These are phyloP conservation scores for Akanthomyces uredinophilus DNA, from an alignment of 2,329 filamentous ascomycete species.

Conservation along the genomic window DNA sequence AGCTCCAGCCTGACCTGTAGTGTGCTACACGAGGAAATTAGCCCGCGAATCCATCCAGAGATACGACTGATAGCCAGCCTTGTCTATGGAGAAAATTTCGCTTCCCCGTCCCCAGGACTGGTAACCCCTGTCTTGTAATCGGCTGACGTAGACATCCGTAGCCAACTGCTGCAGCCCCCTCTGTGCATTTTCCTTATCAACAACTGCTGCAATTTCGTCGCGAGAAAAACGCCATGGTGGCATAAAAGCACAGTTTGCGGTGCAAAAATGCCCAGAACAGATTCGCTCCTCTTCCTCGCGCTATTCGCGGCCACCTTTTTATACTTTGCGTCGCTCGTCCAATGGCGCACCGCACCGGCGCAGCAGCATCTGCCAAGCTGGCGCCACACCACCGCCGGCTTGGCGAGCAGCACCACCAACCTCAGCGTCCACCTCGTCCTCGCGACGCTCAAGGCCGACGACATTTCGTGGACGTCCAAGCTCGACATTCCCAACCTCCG, in stretches of 20 bases:
- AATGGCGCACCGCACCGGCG: neutral
- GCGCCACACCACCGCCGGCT: neutral
- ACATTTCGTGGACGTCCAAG: slow-evolving; percentile 27
- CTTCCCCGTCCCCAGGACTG: too few relatives aligned
- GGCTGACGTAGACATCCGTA: too few relatives aligned
- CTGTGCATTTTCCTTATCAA: too few relatives aligned
- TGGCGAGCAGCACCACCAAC: slow-evolving; percentile 15
- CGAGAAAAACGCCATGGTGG: too few relatives aligned
- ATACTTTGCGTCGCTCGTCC: neutral
- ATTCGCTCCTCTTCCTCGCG: neutral
- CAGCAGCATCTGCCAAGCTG: neutral
- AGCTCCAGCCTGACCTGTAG: too few relatives aligned
- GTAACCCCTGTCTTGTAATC: too few relatives aligned
- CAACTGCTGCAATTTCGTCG: too few relatives aligned
- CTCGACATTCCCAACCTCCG: slow-evolving; percentile 28
- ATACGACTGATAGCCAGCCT: too few relatives aligned
- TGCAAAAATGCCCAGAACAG: neutral
- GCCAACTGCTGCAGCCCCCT: too few relatives aligned
- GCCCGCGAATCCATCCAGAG: too few relatives aligned
- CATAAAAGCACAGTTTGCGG: neutral
- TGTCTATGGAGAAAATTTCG: too few relatives aligned
- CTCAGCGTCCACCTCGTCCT: slow-evolving; percentile 27
- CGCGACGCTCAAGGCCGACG: slow-evolving; percentile 23
- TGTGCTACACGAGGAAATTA: too few relatives aligned
- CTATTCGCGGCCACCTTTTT: neutral